These are phyloP conservation scores for Vigna unguiculata DNA, from an alignment of 306 rosid species.

Conservation along the genomic window DNA sequence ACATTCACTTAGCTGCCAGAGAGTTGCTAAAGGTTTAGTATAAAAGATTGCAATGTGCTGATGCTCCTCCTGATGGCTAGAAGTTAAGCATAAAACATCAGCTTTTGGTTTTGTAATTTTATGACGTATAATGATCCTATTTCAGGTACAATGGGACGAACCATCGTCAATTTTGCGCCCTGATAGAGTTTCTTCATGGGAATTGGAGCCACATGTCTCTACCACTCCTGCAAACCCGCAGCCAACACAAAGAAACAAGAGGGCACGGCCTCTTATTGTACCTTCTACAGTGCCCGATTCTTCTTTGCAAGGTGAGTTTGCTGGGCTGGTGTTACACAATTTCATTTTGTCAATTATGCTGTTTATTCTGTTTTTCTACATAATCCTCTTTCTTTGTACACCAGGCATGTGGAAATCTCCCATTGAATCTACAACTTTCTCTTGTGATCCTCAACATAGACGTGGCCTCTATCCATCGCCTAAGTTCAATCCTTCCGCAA, in stretches of 20 bases:
- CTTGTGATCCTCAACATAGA: constrained; percentile 62
- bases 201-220: constrained; percentile 76
- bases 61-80: background rate
- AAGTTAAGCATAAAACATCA: background rate
- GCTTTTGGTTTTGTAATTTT: constrained; percentile 14
- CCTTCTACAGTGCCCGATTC: constrained; percentile 63
- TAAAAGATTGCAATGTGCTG: background rate
- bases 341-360: background rate
- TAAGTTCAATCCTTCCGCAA: constrained; percentile 59
- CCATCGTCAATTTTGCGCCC: constrained; percentile 76
- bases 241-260: constrained; percentile 69
- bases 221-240: constrained; percentile 59
- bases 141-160: constrained; percentile 90
- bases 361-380: constrained; percentile 21
- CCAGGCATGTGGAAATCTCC: constrained; percentile 71
- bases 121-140: background rate
- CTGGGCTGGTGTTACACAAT: constrained; percentile 18
- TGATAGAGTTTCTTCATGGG: constrained; percentile 83
- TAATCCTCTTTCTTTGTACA: constrained; percentile 29
- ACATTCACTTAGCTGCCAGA: constrained; percentile 9
- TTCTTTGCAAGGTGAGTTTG: constrained; percentile 54
- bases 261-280: constrained; percentile 65
- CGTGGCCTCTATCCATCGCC: constrained; percentile 62
- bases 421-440: constrained; percentile 56
- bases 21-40: background rate